phyloP scores from a whole-genome alignment of 441 rosid species.

The Erodium moschatum region DNA sequence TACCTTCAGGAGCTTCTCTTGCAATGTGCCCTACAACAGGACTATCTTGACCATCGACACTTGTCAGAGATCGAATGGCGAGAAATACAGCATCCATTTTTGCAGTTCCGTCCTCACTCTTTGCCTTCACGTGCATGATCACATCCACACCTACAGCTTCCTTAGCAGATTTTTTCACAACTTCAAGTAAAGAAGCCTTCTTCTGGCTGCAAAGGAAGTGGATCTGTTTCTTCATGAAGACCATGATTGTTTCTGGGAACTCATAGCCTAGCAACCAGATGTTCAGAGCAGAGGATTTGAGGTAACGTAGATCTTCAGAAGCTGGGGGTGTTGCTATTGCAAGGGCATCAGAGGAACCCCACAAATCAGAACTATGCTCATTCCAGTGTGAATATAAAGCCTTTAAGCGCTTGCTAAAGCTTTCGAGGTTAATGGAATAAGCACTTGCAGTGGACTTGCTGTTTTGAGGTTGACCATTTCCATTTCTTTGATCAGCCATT shows the following conservation, averaged over 20 bases:
- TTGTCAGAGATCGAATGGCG: background rate
- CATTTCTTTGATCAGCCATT: background rate
- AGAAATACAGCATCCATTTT: background rate
- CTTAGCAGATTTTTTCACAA: conserved; percentile 3
- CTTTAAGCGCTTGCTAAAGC: background rate
- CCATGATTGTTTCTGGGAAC: conserved; percentile 4
- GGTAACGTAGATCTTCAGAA: conserved; percentile 1
- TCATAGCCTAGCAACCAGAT: conserved; percentile 10
- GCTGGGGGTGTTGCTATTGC: conserved; percentile 4
- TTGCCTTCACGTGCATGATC: background rate
- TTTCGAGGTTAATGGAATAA: background rate
- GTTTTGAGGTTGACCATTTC: background rate
- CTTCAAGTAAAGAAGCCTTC: conserved; percentile 4
- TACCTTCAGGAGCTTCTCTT: conserved; percentile 6
- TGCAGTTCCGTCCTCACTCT: background rate
- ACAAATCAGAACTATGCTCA: background rate
- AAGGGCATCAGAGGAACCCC: conserved; percentile 2
- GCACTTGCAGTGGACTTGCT: background rate
- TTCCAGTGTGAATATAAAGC: conserved; percentile 2
- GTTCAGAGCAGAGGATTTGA: conserved; percentile 3
- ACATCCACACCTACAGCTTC: conserved; percentile 1
- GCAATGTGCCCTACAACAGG: background rate
- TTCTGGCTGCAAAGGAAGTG: background rate
- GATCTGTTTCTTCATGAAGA: conserved; percentile 7
- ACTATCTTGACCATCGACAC: background rate